phyloP scores from a whole-genome alignment of 2,329 filamentous ascomycete species.

The Cordyceps pruinosa region DNA sequence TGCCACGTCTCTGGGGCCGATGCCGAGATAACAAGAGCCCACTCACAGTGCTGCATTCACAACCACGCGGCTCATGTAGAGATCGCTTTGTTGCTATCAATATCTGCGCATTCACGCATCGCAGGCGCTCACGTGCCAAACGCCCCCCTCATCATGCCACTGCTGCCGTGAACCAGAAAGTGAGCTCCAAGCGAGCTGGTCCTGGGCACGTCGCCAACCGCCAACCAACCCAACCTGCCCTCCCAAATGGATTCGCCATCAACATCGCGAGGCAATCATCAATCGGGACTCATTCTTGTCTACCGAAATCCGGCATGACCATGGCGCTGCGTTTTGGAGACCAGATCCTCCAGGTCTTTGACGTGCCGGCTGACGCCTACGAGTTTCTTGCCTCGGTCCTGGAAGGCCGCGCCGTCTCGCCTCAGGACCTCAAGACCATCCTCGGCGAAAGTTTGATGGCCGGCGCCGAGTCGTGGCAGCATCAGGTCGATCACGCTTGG shows the following conservation, averaged over 20 bases:
- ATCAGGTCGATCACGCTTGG: not conserved
- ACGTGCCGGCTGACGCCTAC: constrained; percentile 24
- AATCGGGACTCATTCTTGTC: not conserved
- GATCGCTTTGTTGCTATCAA: constrained; percentile 2
- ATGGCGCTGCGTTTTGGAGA: constrained; percentile 19
- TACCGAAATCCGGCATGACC: not conserved
- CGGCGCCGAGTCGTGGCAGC: constrained; percentile 21
- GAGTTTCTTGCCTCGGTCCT: constrained; percentile 28
- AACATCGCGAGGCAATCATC: not conserved
- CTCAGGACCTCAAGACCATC: constrained; percentile 22
- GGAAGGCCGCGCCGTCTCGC: constrained; percentile 20
- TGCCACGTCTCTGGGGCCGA: not conserved
- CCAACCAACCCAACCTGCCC: not conserved
- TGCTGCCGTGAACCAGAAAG: not conserved
- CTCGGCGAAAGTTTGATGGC: constrained; percentile 26
- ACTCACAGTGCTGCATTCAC: not conserved
- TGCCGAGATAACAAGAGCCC: not conserved
- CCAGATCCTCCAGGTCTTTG: constrained; percentile 25
- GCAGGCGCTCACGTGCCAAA: not conserved
- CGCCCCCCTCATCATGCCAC: not conserved
- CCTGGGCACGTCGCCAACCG: not conserved
- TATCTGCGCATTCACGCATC: not conserved
- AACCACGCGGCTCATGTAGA: too few relatives aligned
- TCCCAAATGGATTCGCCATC: not conserved
- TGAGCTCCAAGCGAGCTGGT: constrained; percentile 7